Evolutionary conservation across 139 green algal genomes (phyloP).

Genomic region (Auxenochlorella protothecoides): DNA sequence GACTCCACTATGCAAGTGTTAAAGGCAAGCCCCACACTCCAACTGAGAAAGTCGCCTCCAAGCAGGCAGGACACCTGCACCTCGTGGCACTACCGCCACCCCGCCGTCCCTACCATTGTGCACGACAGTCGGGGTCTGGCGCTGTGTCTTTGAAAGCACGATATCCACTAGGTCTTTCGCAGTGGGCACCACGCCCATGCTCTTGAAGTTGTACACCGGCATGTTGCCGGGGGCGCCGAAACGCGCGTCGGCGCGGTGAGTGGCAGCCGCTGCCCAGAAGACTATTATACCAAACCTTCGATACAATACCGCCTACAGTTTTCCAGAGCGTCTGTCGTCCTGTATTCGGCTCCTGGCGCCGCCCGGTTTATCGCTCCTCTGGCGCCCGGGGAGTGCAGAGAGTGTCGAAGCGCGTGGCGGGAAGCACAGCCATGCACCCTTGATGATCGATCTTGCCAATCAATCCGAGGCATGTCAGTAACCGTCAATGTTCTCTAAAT

Average conservation of each 20-base stretch:
- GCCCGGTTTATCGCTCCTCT: too few relatives aligned
- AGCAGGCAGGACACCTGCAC: too few relatives aligned
- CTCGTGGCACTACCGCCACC: too few relatives aligned
- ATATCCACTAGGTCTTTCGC: conserved; percentile 97
- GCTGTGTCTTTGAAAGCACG: conserved; percentile 91
- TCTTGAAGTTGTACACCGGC: conserved; percentile 93
- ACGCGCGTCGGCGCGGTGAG: background rate
- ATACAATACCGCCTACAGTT: background rate
- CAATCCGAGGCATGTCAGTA: too few relatives aligned
- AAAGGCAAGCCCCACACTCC: too few relatives aligned
- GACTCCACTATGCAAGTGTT: too few relatives aligned
- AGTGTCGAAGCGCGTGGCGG: too few relatives aligned
- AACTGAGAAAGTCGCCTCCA: too few relatives aligned
- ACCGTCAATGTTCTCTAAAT: too few relatives aligned
- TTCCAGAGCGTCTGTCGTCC: background rate
- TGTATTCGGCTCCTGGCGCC: background rate
- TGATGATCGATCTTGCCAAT: too few relatives aligned
- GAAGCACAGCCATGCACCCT: too few relatives aligned
- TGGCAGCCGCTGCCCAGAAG: background rate
- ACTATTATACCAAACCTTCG: background rate
- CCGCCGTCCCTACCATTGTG: conserved; percentile 60
- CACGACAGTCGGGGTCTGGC: conserved; percentile 94
- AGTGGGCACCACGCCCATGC: conserved; percentile 80
- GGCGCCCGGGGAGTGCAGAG: too few relatives aligned
- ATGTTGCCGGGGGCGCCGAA: conserved; percentile 25